A percentile compares a stretch with the other conserved stretches of the same genome.
Evolutionary conservation across 192 early-diverging fungal species (phyloP).

Genomic region (Paraglomus brasilianum): DNA sequence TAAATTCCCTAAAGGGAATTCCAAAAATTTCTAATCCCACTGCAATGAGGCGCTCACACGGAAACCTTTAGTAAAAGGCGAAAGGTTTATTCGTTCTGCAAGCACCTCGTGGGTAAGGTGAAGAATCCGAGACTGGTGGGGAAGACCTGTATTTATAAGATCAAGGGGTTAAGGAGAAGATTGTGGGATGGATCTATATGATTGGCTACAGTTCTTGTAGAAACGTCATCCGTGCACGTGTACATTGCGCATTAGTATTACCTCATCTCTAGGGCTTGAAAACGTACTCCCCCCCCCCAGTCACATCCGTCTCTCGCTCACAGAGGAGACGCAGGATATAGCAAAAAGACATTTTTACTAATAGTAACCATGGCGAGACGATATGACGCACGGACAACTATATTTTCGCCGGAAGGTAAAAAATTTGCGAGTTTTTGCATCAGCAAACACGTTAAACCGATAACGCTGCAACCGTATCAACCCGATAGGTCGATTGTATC

Average conservation of each 20-base stretch:
- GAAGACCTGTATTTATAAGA: too few species aligned
- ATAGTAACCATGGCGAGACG: constrained; percentile 85
- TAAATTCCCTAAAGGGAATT: constrained; percentile 5
- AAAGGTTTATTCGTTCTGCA: constrained; percentile 13
- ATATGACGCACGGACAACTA: constrained; percentile 98
- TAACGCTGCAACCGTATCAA: not conserved
- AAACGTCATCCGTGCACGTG: too few species aligned
- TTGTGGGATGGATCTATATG: too few species aligned
- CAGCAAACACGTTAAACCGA: not conserved
- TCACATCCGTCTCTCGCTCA: too few species aligned
- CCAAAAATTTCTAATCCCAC: constrained; percentile 3
- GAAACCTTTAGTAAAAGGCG: constrained; percentile 21
- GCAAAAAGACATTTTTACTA: too few species aligned
- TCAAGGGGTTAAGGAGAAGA: too few species aligned
- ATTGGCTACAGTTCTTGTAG: too few species aligned
- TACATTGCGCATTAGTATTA: too few species aligned
- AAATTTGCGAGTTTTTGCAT: not conserved
- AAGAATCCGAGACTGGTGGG: not conserved
- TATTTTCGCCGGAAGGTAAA: constrained; percentile 98
- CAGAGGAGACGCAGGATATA: too few species aligned
- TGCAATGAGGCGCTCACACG: not conserved
- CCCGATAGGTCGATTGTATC: constrained; percentile 86
- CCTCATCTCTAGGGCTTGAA: too few species aligned
- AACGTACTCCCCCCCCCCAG: too few species aligned
- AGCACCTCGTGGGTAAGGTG: not conserved